phyloP scores from a whole-genome alignment of 345 rosid species.

The Syzygium grande region DNA sequence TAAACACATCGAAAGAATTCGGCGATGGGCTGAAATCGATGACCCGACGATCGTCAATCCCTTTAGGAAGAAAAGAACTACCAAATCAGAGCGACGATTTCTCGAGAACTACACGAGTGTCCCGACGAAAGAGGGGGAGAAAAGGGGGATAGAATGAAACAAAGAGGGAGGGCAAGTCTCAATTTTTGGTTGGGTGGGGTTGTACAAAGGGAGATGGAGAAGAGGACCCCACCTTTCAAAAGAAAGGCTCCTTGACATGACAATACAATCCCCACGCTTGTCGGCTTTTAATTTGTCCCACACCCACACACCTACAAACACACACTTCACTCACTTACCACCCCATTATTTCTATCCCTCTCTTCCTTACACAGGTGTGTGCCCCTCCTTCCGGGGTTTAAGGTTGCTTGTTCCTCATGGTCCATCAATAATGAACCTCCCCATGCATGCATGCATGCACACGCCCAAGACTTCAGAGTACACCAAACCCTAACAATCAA shows the following conservation, averaged over 20 bases:
- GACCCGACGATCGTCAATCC: background rate
- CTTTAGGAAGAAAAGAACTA: background rate
- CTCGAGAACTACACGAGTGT: background rate
- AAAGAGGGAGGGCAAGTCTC: background rate
- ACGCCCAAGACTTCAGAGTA: background rate
- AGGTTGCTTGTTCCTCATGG: background rate
- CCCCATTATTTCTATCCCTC: background rate
- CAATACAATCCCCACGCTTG: conserved; percentile 37
- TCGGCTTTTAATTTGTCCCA: conserved; percentile 13
- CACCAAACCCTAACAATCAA: background rate
- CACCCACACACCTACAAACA: background rate
- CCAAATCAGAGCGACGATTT: background rate
- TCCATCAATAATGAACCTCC: background rate
- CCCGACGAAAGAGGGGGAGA: background rate
- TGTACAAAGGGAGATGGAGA: background rate
- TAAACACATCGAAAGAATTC: background rate
- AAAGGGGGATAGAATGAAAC: background rate
- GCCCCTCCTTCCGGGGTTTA: background rate
- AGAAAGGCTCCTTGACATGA: conserved; percentile 13
- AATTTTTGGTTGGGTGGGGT: no score
- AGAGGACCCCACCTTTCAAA: conserved; percentile 1
- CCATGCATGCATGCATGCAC: background rate
- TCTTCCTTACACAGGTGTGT: background rate
- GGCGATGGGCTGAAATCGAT: background rate
- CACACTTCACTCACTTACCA: background rate